A percentile compares a stretch with the other conserved stretches of the same genome.
Evolutionary conservation across 306 rosid species (phyloP).

Genomic region (Inga laurina): DNA sequence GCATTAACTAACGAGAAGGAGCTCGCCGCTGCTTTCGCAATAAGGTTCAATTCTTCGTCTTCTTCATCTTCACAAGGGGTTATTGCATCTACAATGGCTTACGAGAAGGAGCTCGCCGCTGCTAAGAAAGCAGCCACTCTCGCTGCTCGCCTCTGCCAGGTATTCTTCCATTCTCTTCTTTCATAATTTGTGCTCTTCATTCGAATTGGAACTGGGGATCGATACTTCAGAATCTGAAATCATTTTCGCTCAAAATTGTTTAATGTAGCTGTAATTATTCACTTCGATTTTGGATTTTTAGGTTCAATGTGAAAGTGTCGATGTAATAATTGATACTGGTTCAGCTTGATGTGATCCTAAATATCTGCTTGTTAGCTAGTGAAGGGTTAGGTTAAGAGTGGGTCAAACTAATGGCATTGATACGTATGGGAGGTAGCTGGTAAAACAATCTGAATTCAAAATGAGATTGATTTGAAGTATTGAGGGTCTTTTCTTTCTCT

Average conservation of each 20-base stretch:
- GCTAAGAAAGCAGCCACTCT: constrained; percentile 88
- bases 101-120: constrained; percentile 85
- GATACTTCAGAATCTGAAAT: neutral
- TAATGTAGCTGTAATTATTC: neutral
- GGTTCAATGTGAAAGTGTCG: neutral
- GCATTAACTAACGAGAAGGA: no score
- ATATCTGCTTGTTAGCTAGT: neutral
- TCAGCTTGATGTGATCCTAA: neutral
- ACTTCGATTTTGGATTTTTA: neutral
- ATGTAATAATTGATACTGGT: constrained; percentile 3
- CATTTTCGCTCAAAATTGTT: neutral
- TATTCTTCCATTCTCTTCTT: constrained; percentile 13
- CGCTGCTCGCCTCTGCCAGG: constrained; percentile 94
- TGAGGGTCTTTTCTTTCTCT: neutral
- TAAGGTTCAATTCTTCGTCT: constrained; percentile 9
- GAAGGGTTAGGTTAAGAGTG: neutral
- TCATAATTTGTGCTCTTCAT: neutral
- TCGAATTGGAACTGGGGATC: neutral
- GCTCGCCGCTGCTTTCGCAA: neutral
- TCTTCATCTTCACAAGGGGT: constrained; percentile 27
- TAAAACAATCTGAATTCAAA: neutral
- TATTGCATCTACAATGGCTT: constrained; percentile 64
- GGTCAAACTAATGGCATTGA: neutral
- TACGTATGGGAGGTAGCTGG: neutral
- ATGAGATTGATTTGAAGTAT: neutral